Evolutionary conservation across 2,329 filamentous ascomycete species (phyloP).

Genomic region (Shiraia bambusicola): DNA sequence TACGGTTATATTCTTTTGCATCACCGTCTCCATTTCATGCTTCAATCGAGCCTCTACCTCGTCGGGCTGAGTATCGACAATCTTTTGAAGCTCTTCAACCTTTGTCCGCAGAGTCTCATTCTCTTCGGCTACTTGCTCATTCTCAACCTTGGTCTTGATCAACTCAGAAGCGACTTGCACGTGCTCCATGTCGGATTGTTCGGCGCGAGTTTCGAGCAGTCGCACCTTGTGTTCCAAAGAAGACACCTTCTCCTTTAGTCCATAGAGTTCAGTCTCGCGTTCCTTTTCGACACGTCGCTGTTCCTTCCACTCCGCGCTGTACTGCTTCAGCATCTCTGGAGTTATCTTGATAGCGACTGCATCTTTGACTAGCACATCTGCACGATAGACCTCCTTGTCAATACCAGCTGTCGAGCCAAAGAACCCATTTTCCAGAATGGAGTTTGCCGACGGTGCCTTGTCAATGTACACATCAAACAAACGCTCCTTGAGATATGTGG

Average conservation of each 20-base stretch:
- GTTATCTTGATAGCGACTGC: constrained; percentile 86
- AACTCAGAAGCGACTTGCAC: constrained; percentile 87
- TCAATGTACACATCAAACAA: constrained; percentile 98
- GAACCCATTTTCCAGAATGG: constrained; percentile 93
- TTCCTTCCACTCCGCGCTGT: constrained; percentile 89
- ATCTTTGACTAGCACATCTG: constrained; percentile 89
- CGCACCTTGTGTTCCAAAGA: constrained; percentile 74
- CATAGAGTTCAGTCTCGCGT: constrained; percentile 77
- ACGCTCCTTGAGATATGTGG: constrained; percentile 87
- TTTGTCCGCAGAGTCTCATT: constrained; percentile 87
- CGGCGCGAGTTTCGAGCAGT: constrained; percentile 80
- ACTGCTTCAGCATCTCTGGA: constrained; percentile 75
- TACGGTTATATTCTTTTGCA: constrained; percentile 89
- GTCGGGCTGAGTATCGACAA: constrained; percentile 85
- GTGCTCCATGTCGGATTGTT: constrained; percentile 87
- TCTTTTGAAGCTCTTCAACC: constrained; percentile 77
- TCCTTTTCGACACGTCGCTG: constrained; percentile 80
- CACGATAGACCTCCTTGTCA: constrained; percentile 94
- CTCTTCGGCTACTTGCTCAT: constrained; percentile 82
- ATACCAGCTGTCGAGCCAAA: constrained; percentile 88
- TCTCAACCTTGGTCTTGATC: constrained; percentile 89
- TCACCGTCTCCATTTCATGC: constrained; percentile 84
- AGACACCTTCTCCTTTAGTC: constrained; percentile 60
- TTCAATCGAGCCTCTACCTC: constrained; percentile 83
- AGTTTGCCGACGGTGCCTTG: constrained; percentile 85